Evolutionary conservation across 352 stramenopile species (phyloP).

Genomic region (Globisporangium okanoganense): DNA sequence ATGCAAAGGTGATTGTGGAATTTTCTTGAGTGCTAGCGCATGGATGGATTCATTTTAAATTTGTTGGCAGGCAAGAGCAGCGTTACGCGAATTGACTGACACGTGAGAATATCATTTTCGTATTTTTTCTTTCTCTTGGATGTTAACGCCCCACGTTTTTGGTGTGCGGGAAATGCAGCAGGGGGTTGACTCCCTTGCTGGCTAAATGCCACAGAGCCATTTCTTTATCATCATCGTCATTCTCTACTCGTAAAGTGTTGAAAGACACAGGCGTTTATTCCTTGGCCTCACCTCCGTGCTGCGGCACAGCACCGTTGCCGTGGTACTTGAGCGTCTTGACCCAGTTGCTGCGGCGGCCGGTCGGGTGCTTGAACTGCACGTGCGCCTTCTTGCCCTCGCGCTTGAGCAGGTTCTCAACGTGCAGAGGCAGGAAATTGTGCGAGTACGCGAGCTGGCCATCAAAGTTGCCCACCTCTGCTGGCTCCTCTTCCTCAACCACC

Average conservation of each 20-base stretch:
- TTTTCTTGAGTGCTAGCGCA: no score
- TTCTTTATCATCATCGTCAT: background rate
- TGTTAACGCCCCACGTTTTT: background rate
- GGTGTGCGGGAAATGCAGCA: background rate
- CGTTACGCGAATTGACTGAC: background rate
- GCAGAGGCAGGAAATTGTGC: slow-evolving; percentile 80
- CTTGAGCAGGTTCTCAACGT: slow-evolving; percentile 78
- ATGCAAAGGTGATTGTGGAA: no score
- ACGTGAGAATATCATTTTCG: background rate
- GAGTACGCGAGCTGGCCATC: slow-evolving; percentile 81
- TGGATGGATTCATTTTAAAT: no score
- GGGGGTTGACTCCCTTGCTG: background rate
- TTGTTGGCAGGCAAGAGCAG: no score
- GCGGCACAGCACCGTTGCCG: slow-evolving; percentile 67
- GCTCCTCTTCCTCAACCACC: slow-evolving; percentile 81
- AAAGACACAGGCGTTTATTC: slow-evolving; percentile 29
- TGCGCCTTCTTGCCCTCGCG: slow-evolving; percentile 73
- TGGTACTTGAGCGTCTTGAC: slow-evolving; percentile 89
- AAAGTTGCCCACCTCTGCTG: slow-evolving; percentile 63
- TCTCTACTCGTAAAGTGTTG: background rate
- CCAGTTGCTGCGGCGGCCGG: slow-evolving; percentile 78
- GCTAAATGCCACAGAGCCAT: background rate
- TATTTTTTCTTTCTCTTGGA: background rate
- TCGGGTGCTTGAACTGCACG: slow-evolving; percentile 75
- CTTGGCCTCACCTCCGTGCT: slow-evolving; percentile 79